Evolutionary conservation across 345 rosid genomes (phyloP).

Genomic region (Eutrema heterophyllum): DNA sequence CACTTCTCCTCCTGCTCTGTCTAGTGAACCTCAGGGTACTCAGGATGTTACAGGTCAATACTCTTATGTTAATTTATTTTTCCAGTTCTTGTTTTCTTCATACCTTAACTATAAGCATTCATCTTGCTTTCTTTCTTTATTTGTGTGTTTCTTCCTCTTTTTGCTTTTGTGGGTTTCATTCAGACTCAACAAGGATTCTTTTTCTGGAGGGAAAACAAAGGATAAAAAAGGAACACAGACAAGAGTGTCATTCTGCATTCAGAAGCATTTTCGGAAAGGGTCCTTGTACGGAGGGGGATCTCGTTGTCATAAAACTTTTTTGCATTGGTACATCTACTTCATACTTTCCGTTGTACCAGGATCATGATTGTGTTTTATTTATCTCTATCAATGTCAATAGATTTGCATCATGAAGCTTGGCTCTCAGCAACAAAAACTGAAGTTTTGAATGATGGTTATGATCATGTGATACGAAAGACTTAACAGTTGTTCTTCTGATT

Average conservation of each 20-base stretch:
- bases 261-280: conserved; percentile 49
- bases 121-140: background rate
- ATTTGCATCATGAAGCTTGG: background rate
- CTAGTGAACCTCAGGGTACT: conserved; percentile 28
- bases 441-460: background rate
- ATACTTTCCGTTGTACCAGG: background rate
- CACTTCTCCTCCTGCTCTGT: conserved; percentile 69
- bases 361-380: background rate
- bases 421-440: background rate
- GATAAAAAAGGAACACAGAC: conserved; percentile 50
- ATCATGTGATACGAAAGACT: background rate
- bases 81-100: background rate
- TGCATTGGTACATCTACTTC: conserved; percentile 56
- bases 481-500: background rate
- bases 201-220: conserved; percentile 40
- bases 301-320: conserved; percentile 78
- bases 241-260: conserved; percentile 53
- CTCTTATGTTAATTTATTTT: background rate
- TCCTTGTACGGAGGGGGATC: conserved; percentile 50
- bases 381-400: background rate
- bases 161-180: background rate
- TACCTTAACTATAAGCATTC: background rate
- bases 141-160: background rate
- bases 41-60: conserved; percentile 33
- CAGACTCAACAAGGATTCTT: conserved; percentile 30